Conservation (phyloP, 129 eudicot species). For the Chrysanthemum lavandulifolium region DNA sequence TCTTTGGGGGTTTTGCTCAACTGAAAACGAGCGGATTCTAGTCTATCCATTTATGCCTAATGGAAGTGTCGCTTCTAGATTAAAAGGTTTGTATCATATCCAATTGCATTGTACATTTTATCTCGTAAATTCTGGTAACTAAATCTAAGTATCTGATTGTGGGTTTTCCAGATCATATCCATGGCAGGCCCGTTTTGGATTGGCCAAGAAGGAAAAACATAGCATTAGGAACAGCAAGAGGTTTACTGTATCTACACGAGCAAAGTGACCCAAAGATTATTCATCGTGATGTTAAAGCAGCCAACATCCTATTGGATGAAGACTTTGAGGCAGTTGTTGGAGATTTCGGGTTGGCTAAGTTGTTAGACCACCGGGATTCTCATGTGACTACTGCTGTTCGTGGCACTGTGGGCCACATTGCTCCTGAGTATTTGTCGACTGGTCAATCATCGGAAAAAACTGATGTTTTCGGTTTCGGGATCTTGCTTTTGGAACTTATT, state of each 20-base stretch:
- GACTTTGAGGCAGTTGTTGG: slow-evolving; percentile 98
- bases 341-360: slow-evolving; percentile 92
- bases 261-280: slow-evolving; percentile 91
- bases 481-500: slow-evolving; percentile 84
- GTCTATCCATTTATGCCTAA: slow-evolving; percentile 89
- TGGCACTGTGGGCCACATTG: slow-evolving; percentile 97
- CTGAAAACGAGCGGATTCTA: slow-evolving; percentile 87
- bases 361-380: slow-evolving; percentile 85
- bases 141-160: neutral
- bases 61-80: slow-evolving; percentile 89
- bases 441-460: slow-evolving; percentile 97
- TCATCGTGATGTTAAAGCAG: slow-evolving; percentile 97
- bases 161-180: slow-evolving; percentile 55
- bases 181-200: slow-evolving; percentile 77
- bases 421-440: slow-evolving; percentile 87
- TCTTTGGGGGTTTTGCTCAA: slow-evolving; percentile 87
- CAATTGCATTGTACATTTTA: neutral
- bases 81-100: slow-evolving; percentile 55
- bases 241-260: slow-evolving; percentile 82
- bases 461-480: slow-evolving; percentile 94
- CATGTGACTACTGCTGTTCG: slow-evolving; percentile 98
- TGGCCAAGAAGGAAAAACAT: slow-evolving; percentile 86
- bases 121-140: neutral
- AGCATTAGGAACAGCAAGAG: slow-evolving; percentile 93
- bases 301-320: slow-evolving; percentile 87